Percentiles rank a stretch among this genome's conserved stretches.
phyloP scores from a whole-genome alignment of 2,329 filamentous ascomycete genomes.

The Fusarium sp. region DNA sequence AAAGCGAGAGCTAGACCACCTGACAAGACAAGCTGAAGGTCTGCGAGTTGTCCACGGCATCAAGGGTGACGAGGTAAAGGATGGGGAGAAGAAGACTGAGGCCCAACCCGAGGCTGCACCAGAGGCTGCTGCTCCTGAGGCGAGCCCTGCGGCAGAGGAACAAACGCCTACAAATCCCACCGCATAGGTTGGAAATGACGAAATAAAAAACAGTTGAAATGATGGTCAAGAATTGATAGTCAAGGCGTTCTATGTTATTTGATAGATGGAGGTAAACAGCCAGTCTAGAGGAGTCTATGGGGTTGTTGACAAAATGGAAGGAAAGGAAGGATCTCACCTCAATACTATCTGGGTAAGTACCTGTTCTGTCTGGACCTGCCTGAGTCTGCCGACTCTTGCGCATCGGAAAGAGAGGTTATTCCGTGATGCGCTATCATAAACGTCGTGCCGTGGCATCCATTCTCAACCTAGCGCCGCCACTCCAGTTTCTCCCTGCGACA shows the following conservation, averaged over 20 bases:
- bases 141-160: slow-evolving; percentile 18
- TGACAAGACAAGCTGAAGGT: slow-evolving; percentile 58
- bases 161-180: slow-evolving; percentile 22
- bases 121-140: slow-evolving; percentile 8
- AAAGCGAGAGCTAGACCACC: slow-evolving; percentile 58
- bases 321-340: slow-evolving; percentile 7
- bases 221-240: slow-evolving; percentile 27
- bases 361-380: neutral
- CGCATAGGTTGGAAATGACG: slow-evolving; percentile 14
- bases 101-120: slow-evolving; percentile 23
- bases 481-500: slow-evolving; percentile 19
- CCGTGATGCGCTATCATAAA: slow-evolving; percentile 16
- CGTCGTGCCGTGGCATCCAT: neutral
- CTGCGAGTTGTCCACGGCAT: slow-evolving; percentile 61
- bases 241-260: slow-evolving; percentile 31
- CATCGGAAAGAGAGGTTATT: slow-evolving; percentile 14
- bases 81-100: slow-evolving; percentile 31
- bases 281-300: slow-evolving; percentile 5
- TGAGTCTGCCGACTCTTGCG: neutral
- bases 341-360: neutral
- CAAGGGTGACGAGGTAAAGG: slow-evolving; percentile 47
- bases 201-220: slow-evolving; percentile 34
- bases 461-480: slow-evolving; percentile 23
- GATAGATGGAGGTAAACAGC: slow-evolving; percentile 24
- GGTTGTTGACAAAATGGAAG: neutral